A percentile compares a stretch with the other conserved stretches of the same genome.
These are phyloP conservation scores for Stygiomarasmius scandens DNA, from an alignment of 1,284 basidiomycete genomes.

Conservation along the genomic window DNA sequence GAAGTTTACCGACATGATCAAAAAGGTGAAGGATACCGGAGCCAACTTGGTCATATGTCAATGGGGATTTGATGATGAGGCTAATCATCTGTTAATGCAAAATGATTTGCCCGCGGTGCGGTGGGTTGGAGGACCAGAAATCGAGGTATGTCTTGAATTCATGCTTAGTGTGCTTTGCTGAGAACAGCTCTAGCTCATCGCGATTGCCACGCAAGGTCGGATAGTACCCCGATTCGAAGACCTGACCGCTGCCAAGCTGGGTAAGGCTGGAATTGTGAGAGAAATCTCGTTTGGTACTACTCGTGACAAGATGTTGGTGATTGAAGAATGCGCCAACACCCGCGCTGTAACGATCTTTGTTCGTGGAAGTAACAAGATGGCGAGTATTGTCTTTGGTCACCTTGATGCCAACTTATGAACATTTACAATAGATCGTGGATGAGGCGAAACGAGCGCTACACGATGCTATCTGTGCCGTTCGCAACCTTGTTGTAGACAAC, in stretches of 20 bases:
- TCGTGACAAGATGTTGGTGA: conserved; percentile 98
- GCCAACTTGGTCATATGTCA: conserved; percentile 99
- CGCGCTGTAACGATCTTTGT: conserved; percentile 98
- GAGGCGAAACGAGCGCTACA: conserved; percentile 98
- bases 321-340: conserved; percentile 97
- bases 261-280: conserved; percentile 89
- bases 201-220: conserved; percentile 97
- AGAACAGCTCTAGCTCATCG: conserved; percentile 72
- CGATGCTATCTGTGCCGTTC: conserved; percentile 96
- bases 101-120: conserved; percentile 97
- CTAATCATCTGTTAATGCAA: conserved; percentile 97
- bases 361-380: conserved; percentile 98
- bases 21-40: conserved; percentile 95
- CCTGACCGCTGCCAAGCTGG: conserved; percentile 88
- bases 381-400: conserved; percentile 33
- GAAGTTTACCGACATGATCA: conserved; percentile 98
- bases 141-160: conserved; percentile 68
- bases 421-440: conserved; percentile 81
- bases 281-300: conserved; percentile 97
- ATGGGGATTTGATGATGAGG: conserved; percentile 99
- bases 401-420: conserved; percentile 2
- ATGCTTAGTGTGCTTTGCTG: conserved; percentile 1
- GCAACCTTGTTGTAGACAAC: conserved; percentile 94
- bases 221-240: conserved; percentile 99
- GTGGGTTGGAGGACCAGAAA: conserved; percentile 99